Percentiles rank a stretch among this genome's conserved stretches.
Conservation (phyloP, 306 rosid species). For the Cucurbita moschata region DNA sequence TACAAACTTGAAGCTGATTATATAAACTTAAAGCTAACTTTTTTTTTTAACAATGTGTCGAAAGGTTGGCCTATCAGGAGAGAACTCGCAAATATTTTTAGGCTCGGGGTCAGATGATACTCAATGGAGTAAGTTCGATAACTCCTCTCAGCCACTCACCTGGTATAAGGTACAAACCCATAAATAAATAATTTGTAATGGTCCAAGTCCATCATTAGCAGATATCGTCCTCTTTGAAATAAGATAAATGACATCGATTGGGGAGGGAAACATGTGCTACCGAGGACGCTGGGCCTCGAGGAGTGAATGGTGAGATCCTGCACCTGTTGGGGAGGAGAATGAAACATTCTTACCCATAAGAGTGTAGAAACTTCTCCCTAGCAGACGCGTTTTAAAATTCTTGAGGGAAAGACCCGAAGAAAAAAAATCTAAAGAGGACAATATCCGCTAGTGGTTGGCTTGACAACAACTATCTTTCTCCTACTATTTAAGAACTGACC, state of each 20-base stretch:
- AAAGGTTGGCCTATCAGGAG: conserved; percentile 75
- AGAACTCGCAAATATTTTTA: conserved; percentile 38
- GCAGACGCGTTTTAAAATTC: too few species aligned
- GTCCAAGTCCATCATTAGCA: too few species aligned
- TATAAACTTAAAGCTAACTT: neutral
- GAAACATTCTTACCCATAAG: too few species aligned
- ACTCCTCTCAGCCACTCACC: conserved; percentile 38
- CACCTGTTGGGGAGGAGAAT: too few species aligned
- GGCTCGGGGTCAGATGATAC: conserved; percentile 32
- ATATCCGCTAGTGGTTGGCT: neutral
- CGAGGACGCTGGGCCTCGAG: too few species aligned
- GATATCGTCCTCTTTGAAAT: too few species aligned
- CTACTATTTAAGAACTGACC: neutral
- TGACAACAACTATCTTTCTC: neutral
- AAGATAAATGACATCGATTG: too few species aligned
- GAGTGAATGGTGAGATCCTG: too few species aligned
- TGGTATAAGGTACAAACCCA: conserved; percentile 61
- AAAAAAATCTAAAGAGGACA: too few species aligned
- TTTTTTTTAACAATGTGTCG: neutral
- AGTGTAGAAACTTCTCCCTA: too few species aligned
- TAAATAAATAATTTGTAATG: neutral
- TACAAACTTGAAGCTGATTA: neutral
- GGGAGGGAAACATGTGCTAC: too few species aligned
- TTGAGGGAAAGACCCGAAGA: too few species aligned
- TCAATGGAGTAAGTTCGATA: conserved; percentile 38